phyloP scores from a whole-genome alignment of 1,284 basidiomycete genomes.

The Naganishia sp. region DNA sequence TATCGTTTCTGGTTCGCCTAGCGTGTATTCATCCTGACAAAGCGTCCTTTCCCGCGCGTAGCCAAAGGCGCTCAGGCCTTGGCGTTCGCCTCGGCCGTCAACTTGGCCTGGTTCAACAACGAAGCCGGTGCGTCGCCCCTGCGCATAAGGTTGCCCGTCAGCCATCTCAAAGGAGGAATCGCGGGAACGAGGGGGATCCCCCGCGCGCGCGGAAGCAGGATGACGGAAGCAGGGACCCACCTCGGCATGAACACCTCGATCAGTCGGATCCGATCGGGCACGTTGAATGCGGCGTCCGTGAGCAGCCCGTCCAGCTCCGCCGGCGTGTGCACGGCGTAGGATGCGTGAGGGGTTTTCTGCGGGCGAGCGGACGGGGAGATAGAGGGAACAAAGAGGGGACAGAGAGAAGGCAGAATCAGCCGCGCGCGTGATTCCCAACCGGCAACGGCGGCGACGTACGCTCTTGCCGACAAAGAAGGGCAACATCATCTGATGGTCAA shows the following conservation, averaged over 20 bases:
- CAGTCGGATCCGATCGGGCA: constrained; percentile 47
- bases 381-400: background rate
- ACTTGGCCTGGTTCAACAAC: constrained; percentile 51
- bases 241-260: constrained; percentile 53
- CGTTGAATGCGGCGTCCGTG: constrained; percentile 46
- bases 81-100: constrained; percentile 50
- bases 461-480: constrained; percentile 48
- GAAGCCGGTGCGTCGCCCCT: constrained; percentile 39
- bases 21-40: background rate
- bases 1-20: no score
- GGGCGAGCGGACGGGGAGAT: background rate
- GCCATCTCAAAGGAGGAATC: background rate
- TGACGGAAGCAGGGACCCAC: constrained; percentile 13
- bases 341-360: constrained; percentile 42
- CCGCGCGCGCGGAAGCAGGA: background rate
- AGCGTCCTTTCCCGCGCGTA: no score
- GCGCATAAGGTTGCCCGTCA: background rate
- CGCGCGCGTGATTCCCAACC: no score
- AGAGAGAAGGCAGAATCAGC: no score
- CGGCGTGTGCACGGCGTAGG: constrained; percentile 48
- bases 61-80: constrained; percentile 10
- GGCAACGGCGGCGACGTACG: background rate
- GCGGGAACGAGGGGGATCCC: no score
- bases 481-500: constrained; percentile 52
- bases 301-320: constrained; percentile 61